Evolutionary conservation across 768 basidiomycete species (phyloP).

Genomic region (Russula earlei): DNA sequence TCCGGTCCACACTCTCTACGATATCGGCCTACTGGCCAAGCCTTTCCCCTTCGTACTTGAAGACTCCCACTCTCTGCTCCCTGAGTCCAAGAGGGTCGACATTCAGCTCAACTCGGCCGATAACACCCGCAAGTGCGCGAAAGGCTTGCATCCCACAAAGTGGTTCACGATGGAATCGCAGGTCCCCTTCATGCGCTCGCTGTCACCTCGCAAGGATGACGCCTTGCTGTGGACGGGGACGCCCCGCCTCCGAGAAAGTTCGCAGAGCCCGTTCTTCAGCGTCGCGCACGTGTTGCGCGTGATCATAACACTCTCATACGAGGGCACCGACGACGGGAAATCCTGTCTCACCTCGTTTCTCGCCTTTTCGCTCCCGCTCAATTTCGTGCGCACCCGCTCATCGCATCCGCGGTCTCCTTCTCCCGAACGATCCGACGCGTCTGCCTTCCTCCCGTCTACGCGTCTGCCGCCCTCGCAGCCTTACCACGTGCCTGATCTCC

Average conservation of each 20-base stretch:
- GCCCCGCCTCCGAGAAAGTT: conserved; percentile 7
- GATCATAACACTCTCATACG: conserved; percentile 5
- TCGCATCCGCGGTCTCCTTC: conserved; percentile 19
- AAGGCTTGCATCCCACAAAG: conserved; percentile 23
- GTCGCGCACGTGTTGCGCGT: conserved; percentile 23
- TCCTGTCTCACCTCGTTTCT: conserved; percentile 22
- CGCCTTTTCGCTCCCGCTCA: conserved; percentile 39
- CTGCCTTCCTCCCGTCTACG: not conserved
- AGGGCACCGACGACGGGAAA: not conserved
- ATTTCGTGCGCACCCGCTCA: conserved; percentile 36
- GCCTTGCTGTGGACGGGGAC: conserved; percentile 6
- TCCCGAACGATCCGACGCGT: conserved; percentile 11
- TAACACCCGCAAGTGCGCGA: conserved; percentile 39
- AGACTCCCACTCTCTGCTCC: conserved; percentile 43
- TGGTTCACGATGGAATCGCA: conserved; percentile 54
- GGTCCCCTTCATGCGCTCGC: conserved; percentile 38
- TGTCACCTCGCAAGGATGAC: conserved; percentile 6
- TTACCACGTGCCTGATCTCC: conserved; percentile 34
- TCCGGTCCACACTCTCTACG: conserved; percentile 37
- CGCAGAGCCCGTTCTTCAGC: conserved; percentile 8
- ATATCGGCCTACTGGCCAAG: conserved; percentile 35
- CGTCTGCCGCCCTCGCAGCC: conserved; percentile 11
- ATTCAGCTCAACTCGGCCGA: conserved; percentile 43
- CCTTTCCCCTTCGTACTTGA: conserved; percentile 25
- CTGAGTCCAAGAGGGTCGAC: conserved; percentile 35